A percentile compares a stretch with the other conserved stretches of the same genome.
These are phyloP conservation scores for Cercospora berteroae DNA, from an alignment of 2,329 filamentous ascomycete species.

Conservation along the genomic window DNA sequence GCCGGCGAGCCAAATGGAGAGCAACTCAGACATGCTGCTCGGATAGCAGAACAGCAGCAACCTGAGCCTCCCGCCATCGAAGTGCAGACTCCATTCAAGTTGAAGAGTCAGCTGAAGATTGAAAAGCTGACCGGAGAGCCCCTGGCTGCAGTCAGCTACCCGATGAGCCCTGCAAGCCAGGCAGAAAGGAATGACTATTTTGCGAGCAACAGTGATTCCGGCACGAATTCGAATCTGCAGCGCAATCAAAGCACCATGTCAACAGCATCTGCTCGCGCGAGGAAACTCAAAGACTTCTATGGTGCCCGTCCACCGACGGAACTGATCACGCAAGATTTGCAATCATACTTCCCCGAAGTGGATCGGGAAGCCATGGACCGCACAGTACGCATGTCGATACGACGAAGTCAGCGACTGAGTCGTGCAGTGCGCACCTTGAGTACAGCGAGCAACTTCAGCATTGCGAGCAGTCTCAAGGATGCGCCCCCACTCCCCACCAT, in stretches of 20 bases:
- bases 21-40: constrained; percentile 82
- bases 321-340: constrained; percentile 92
- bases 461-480: constrained; percentile 87
- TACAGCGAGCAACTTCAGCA: constrained; percentile 89
- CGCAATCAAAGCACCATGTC: constrained; percentile 37
- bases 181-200: constrained; percentile 63
- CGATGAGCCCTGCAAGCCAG: constrained; percentile 74
- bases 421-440: constrained; percentile 90
- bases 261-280: constrained; percentile 43
- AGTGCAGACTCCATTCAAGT: constrained; percentile 62
- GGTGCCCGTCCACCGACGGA: constrained; percentile 92
- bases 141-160: constrained; percentile 81
- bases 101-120: constrained; percentile 80
- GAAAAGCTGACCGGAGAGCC: constrained; percentile 86
- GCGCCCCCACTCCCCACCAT: constrained; percentile 94
- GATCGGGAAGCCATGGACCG: constrained; percentile 92
- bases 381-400: constrained; percentile 87
- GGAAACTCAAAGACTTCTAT: constrained; percentile 75
- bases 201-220: constrained; percentile 33
- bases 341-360: constrained; percentile 96
- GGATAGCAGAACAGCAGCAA: constrained; percentile 79
- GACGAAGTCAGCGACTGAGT: constrained; percentile 85
- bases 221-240: constrained; percentile 22
- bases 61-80: constrained; percentile 54
- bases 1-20: constrained; percentile 83